Base-by-base conservation (phyloP, 176 grass and related monocot genomes). In the Alloteropsis semialata region DNA sequence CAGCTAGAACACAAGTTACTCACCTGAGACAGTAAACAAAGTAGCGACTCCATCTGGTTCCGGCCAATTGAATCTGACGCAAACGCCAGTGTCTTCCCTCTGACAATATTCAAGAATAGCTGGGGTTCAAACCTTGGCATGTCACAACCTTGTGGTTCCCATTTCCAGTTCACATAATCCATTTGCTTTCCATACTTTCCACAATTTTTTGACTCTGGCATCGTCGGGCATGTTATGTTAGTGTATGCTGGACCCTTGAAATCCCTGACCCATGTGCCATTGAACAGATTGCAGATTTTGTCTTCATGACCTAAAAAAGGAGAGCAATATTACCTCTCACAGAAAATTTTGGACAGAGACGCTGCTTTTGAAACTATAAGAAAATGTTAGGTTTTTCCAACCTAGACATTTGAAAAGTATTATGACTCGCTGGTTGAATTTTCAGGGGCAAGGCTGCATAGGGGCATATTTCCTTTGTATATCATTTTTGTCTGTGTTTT, bases 1-100 rank as follows among this genome's bases (percentile, higher is more conserved):
- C 14, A 69, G 48, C n/a, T 33, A 77, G 27, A 66, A 77, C 18
- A 77, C 19, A 1, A 9, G n/a, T 38, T 82, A 29, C 74, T 72
- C 73, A 88, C 73, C 79, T 88, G 86, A 54, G 86, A 88, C 61
- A 89, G 65, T 70, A 93, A 78, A 69, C 94, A 97, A 58, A 97
- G 74, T 25, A 97, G 84, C 25, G 94, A 97, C 34, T 89, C 77
- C 86, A 91, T 97, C 77, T 97, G 91, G 58, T 97, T 97, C 56
- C 86, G 66, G 19, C 83, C 84, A 37, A 97, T 45, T 1, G 91
- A 97, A 89, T 97, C 88, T 19, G 86, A 81, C 8, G 77, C 77
- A 14, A 97, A 97, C 1, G 84, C 94, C 81, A 93, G 37, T 63
- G 57, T 91, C 78, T 87, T 93, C 25, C 88, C 91, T 38, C 14